Evolutionary conservation across 768 basidiomycete genomes (phyloP).

Genomic region (Tulasnella sp.): DNA sequence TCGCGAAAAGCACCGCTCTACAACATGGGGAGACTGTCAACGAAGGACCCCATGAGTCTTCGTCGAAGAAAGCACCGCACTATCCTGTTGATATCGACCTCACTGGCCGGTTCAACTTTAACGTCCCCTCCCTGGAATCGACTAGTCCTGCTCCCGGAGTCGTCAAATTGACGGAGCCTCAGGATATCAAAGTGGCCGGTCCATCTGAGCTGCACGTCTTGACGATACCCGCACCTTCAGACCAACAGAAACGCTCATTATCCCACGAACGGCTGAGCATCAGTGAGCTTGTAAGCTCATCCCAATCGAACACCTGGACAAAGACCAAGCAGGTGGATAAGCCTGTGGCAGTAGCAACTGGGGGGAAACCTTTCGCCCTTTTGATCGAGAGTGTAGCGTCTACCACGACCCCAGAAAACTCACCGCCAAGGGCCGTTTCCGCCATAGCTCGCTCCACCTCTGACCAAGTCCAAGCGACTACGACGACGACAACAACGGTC

Average conservation of each 20-base stretch:
- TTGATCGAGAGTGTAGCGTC: neutral
- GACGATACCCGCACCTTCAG: neutral
- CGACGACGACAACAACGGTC: neutral
- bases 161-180: neutral
- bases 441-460: neutral
- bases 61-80: no score
- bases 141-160: neutral
- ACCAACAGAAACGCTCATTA: neutral
- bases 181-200: neutral
- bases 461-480: neutral
- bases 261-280: slow-evolving; percentile 5
- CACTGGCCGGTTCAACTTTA: slow-evolving; percentile 3
- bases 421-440: neutral
- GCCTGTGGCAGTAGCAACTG: neutral
- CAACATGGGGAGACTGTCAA: no score
- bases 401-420: slow-evolving; percentile 3
- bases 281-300: slow-evolving; percentile 5
- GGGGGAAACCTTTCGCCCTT: neutral
- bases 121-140: neutral
- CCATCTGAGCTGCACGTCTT: neutral
- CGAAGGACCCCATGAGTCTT: no score
- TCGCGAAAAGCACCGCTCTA: neutral
- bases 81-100: slow-evolving; percentile 4
- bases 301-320: neutral
- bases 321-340: neutral